A percentile compares a stretch with the other conserved stretches of the same genome.
Evolutionary conservation across 345 rosid species (phyloP).

Genomic region (Cochlearia excelsa): DNA sequence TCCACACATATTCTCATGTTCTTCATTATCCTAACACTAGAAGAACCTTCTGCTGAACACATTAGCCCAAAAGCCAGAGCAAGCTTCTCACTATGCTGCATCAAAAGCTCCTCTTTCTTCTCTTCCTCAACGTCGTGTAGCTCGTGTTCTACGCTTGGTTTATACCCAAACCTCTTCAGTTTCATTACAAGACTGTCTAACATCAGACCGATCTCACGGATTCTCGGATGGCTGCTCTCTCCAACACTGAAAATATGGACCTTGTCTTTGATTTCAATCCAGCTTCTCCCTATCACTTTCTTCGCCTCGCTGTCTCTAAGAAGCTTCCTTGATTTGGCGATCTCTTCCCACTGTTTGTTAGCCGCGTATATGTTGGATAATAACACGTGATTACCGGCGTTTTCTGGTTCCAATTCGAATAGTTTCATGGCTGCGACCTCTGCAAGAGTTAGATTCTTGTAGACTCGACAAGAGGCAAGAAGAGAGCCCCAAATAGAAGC

Average conservation of each 20-base stretch:
- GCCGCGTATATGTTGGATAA: constrained; percentile 66
- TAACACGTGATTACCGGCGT: constrained; percentile 72
- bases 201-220: constrained; percentile 46
- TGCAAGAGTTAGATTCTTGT: constrained; percentile 59
- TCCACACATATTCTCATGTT: constrained; percentile 75
- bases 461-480: constrained; percentile 61
- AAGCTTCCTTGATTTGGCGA: constrained; percentile 53
- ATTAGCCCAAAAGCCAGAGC: constrained; percentile 59
- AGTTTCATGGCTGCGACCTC: constrained; percentile 66
- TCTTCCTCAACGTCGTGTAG: constrained; percentile 58
- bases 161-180: constrained; percentile 50
- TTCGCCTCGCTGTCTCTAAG: constrained; percentile 50
- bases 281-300: constrained; percentile 73
- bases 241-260: constrained; percentile 64
- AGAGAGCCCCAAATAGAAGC: constrained; percentile 87
- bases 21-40: constrained; percentile 66
- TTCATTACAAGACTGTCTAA: constrained; percentile 51
- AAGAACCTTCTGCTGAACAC: constrained; percentile 42
- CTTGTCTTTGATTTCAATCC: constrained; percentile 68
- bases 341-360: constrained; percentile 58
- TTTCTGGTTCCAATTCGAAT: constrained; percentile 67
- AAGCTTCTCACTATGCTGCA: constrained; percentile 71
- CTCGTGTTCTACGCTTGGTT: constrained; percentile 45
- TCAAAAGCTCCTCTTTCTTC: constrained; percentile 54
- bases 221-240: constrained; percentile 58